Base-by-base conservation (phyloP, 208 protist species). In the Crithidia expoeki region DNA sequence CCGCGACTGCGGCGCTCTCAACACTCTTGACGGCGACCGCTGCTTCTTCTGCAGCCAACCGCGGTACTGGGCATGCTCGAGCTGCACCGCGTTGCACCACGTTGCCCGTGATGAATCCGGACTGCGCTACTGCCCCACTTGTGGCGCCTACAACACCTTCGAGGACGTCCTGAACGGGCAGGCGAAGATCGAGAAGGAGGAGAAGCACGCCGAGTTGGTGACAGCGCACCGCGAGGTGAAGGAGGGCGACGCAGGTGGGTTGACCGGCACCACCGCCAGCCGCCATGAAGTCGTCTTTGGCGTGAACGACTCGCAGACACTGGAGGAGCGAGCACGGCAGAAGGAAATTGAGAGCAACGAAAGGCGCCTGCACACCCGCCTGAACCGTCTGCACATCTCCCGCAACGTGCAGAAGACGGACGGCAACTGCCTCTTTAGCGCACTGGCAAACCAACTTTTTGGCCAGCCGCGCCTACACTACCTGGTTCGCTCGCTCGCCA, bases 401-500 rank as follows among this genome's bases (percentile, higher is more conserved):
- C 71, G 75, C 19, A 86, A 86, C 60, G 57, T 59, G 34, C 85
- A 92, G 52, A 79, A 81, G 47, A 72, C 76, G 23, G 90, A 96
- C 55, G 90, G 90, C 21, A 96, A 94, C 73, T 96, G 90, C 69
- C 81, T 94, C 47, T 96, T 96, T 63, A 72, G 83, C 12, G 74
- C 86, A 2, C 66, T 96, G 23, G 77, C 90, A 14, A 83, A 85
- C 63, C 88, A 96, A 68, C 82, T 96, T 17, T 93, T 96, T 68
- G 84, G 82, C 21, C 72, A 80, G 27, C 65, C 85, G 30, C 59
- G 53, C 14, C 73, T 83, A 40, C 84, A 90, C 76, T 67, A 76
- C 58, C 64, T 92, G 23, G 79, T 96, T 10, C 88, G 90, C 30
- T 80, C 74, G 7, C 79, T 92, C 30, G 70, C 90, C 12, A 79